A percentile compares a stretch with the other conserved stretches of the same genome.
phyloP scores from a whole-genome alignment of 2,329 filamentous ascomycete species.

The Fusarium metavorans region DNA sequence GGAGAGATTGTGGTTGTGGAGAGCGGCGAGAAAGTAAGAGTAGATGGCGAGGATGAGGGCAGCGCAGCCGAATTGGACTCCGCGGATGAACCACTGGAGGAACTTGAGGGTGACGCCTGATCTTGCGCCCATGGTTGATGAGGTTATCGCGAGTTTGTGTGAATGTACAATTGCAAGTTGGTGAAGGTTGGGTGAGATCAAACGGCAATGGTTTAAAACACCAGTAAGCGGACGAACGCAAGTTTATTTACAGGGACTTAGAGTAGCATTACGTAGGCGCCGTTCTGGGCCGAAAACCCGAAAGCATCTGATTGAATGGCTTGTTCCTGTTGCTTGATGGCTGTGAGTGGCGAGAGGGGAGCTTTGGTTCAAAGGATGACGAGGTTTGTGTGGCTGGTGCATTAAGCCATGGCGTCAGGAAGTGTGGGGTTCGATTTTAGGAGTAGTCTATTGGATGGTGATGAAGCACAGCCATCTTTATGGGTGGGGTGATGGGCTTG shows the following conservation, averaged over 20 bases:
- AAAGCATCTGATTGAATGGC: constrained; percentile 19
- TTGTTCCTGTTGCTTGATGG: constrained; percentile 5
- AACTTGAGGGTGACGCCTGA: constrained; percentile 71
- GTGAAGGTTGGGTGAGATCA: neutral
- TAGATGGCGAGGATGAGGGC: constrained; percentile 82
- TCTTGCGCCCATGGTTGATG: constrained; percentile 46
- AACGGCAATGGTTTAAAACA: neutral
- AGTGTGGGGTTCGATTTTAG: neutral
- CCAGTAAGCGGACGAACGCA: constrained; percentile 1
- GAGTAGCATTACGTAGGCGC: constrained; percentile 36
- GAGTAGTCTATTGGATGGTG: constrained; percentile 15
- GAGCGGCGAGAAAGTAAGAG: constrained; percentile 85
- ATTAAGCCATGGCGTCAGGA: neutral
- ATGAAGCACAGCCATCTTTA: constrained; percentile 28
- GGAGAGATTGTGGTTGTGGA: constrained; percentile 71
- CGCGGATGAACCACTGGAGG: constrained; percentile 77
- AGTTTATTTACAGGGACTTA: constrained; percentile 24
- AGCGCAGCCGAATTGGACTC: constrained; percentile 78
- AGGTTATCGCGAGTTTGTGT: neutral
- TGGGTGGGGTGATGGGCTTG: constrained; percentile 18
- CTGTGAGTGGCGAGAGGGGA: constrained; percentile 26
- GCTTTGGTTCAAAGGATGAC: constrained; percentile 17
- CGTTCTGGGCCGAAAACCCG: neutral
- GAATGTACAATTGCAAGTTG: neutral
- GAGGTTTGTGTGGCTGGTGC: constrained; percentile 37